These are phyloP conservation scores for Tubosaeta brunneosetosa DNA, from an alignment of 768 basidiomycete species.

Conservation along the genomic window DNA sequence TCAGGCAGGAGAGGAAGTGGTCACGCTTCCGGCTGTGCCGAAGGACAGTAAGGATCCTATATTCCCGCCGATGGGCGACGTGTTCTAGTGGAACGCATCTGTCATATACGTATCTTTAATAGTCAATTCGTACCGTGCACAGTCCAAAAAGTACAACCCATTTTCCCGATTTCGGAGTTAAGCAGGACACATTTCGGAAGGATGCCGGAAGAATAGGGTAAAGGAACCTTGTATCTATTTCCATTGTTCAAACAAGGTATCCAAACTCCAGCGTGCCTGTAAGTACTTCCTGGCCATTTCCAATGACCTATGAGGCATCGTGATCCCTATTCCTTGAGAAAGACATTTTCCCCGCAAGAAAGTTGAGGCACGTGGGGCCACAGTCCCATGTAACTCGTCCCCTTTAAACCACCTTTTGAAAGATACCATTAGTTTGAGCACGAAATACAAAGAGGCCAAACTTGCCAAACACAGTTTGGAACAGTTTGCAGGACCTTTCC, in stretches of 20 bases:
- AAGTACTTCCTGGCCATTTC: slow-evolving; percentile 7
- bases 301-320: neutral
- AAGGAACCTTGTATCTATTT: neutral
- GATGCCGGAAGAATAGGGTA: no score
- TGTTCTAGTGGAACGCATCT: no score
- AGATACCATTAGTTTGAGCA: no score
- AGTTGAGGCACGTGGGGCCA: slow-evolving; percentile 6
- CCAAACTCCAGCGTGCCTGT: slow-evolving; percentile 6
- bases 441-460: neutral
- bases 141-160: no score
- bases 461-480: slow-evolving; percentile 7
- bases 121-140: no score
- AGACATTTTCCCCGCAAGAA: neutral
- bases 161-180: no score
- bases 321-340: slow-evolving; percentile 9
- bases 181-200: no score
- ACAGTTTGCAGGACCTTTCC: neutral
- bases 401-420: slow-evolving; percentile 12
- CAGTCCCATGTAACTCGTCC: slow-evolving; percentile 7
- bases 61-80: no score
- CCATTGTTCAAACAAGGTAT: slow-evolving; percentile 1
- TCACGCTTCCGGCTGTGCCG: no score
- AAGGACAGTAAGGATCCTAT: no score
- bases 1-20: no score
- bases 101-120: no score